Evolutionary conservation across 495 filamentous ascomycete species (phyloP).

Genomic region (Astrothelium subdiscretum): DNA sequence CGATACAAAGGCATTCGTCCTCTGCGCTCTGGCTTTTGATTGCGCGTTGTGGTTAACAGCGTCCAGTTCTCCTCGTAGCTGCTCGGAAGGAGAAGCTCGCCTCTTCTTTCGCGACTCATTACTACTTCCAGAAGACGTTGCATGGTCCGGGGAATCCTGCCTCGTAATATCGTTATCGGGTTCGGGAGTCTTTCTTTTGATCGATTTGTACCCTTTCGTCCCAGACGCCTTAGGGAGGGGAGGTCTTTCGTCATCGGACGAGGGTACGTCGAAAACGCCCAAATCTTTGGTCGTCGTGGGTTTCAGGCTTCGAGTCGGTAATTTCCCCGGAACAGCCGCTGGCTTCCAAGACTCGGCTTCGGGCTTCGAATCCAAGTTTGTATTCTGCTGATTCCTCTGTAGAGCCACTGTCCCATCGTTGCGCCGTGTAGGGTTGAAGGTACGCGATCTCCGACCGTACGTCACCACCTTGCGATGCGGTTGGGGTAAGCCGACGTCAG

Average conservation of each 20-base stretch:
- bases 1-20: neutral
- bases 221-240: neutral
- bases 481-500: neutral
- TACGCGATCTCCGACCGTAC: neutral
- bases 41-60: neutral
- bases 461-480: neutral
- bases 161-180: neutral
- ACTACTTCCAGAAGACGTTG: neutral
- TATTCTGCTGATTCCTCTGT: neutral
- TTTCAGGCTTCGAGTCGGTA: neutral
- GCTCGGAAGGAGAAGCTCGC: neutral
- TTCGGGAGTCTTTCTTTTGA: neutral
- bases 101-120: neutral
- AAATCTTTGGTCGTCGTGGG: neutral
- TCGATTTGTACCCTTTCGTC: neutral
- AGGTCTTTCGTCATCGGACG: constrained; percentile 19
- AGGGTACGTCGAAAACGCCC: constrained; percentile 24
- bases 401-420: neutral
- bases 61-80: neutral
- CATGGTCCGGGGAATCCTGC: neutral
- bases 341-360: neutral
- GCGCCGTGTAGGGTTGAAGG: neutral
- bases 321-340: neutral
- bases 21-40: neutral
- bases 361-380: neutral